phyloP scores from a whole-genome alignment of 2,329 filamentous ascomycete genomes.

The Xenosphaeropsis pyriputrescens region DNA sequence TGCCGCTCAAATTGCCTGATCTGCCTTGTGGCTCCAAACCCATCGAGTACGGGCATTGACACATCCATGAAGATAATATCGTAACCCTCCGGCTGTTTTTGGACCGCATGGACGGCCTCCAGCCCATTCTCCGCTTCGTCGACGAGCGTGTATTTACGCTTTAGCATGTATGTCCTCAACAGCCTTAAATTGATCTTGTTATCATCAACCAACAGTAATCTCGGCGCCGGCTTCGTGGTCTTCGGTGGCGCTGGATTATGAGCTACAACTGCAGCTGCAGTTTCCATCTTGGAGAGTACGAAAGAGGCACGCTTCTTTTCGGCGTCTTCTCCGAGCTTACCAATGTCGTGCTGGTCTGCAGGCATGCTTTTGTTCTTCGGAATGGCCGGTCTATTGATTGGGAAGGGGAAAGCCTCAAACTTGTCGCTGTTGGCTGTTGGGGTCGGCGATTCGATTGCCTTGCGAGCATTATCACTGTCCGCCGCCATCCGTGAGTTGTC shows the following conservation, averaged over 20 bases:
- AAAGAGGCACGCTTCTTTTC: not conserved
- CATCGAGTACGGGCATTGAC: constrained; percentile 40
- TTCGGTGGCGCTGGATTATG: not conserved
- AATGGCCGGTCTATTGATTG: constrained; percentile 2
- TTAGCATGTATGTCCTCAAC: constrained; percentile 21
- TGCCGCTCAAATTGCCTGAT: constrained; percentile 30
- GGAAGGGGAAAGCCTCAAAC: constrained; percentile 15
- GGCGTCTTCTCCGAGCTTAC: not conserved
- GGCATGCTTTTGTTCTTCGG: constrained; percentile 1
- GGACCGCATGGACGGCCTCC: constrained; percentile 29
- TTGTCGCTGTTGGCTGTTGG: constrained; percentile 13
- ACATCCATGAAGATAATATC: constrained; percentile 34
- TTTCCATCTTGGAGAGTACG: not conserved
- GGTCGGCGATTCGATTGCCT: constrained; percentile 16
- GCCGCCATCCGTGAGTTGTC: constrained; percentile 17
- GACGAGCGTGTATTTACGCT: constrained; percentile 22
- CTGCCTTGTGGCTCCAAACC: constrained; percentile 29
- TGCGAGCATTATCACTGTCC: constrained; percentile 16
- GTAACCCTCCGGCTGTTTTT: constrained; percentile 17
- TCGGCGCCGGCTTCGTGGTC: constrained; percentile 3
- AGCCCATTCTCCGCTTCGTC: constrained; percentile 30
- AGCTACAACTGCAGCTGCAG: not conserved
- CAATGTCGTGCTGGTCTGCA: not conserved
- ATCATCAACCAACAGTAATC: constrained; percentile 24
- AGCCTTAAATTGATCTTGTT: constrained; percentile 26